Percentiles rank a stretch among this genome's conserved stretches.
Conservation (phyloP, 805 yeast species). For the Cyberlindnera maritima region DNA sequence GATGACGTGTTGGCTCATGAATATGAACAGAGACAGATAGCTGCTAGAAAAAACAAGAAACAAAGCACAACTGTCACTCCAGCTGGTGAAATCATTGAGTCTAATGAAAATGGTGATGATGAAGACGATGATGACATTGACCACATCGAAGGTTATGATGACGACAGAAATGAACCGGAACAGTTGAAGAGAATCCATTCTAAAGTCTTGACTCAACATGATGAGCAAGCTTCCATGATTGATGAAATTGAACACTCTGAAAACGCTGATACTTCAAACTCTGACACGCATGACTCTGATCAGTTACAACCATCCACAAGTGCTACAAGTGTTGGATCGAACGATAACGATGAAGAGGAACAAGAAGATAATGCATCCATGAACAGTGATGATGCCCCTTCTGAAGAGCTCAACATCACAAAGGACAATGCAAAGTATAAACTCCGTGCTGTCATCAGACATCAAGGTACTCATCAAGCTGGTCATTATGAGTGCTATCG, state of each 20-base stretch:
- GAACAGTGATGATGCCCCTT: slow-evolving; percentile 24
- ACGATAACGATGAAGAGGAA: slow-evolving; percentile 11
- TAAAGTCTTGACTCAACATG: slow-evolving; percentile 24
- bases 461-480: slow-evolving; percentile 80
- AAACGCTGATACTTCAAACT: neutral
- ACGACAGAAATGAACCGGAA: slow-evolving; percentile 25
- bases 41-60: slow-evolving; percentile 16
- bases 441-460: slow-evolving; percentile 73
- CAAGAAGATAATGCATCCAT: slow-evolving; percentile 15
- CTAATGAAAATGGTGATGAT: slow-evolving; percentile 13
- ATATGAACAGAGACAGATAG: slow-evolving; percentile 29
- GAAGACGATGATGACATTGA: slow-evolving; percentile 49
- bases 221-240: slow-evolving; percentile 17
- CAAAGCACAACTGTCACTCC: slow-evolving; percentile 12
- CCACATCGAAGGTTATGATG: slow-evolving; percentile 38
- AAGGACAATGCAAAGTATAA: slow-evolving; percentile 44
- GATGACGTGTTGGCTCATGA: slow-evolving; percentile 35
- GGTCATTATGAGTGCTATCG: slow-evolving; percentile 93
- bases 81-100: slow-evolving; percentile 12
- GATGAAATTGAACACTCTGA: slow-evolving; percentile 18
- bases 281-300: slow-evolving; percentile 8
- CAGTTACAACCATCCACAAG: slow-evolving; percentile 13
- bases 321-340: slow-evolving; percentile 19
- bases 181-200: slow-evolving; percentile 25
- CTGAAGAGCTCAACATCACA: slow-evolving; percentile 26